phyloP scores from a whole-genome alignment of 1,284 basidiomycete species.

The Tilletiaria anomala region DNA sequence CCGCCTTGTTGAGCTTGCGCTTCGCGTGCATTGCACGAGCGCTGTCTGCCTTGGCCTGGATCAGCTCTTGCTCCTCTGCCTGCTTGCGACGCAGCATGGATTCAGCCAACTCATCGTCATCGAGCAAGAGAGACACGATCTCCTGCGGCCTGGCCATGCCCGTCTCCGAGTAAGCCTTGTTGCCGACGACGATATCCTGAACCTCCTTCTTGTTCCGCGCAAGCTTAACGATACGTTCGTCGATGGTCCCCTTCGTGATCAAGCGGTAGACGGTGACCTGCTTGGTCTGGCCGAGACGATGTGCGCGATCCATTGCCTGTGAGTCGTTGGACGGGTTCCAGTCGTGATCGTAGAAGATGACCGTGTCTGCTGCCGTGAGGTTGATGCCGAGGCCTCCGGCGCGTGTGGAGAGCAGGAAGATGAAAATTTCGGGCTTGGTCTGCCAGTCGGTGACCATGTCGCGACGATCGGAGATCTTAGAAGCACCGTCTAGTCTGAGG shows the following conservation, averaged over 20 bases:
- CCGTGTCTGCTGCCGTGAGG: constrained; percentile 73
- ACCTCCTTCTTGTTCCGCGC: constrained; percentile 35
- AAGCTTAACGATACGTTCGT: constrained; percentile 79
- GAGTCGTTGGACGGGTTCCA: constrained; percentile 94
- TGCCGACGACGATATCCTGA: constrained; percentile 97
- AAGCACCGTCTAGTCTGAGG: constrained; percentile 82
- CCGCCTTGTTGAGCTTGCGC: constrained; percentile 19
- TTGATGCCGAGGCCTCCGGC: constrained; percentile 98
- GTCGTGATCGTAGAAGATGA: constrained; percentile 96
- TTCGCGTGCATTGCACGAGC: constrained; percentile 32
- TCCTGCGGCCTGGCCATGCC: constrained; percentile 82
- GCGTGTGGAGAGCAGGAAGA: constrained; percentile 60
- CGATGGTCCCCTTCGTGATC: constrained; percentile 91
- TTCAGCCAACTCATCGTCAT: constrained; percentile 58
- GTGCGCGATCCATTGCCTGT: constrained; percentile 98
- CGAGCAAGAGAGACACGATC: constrained; percentile 85
- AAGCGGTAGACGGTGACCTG: constrained; percentile 98
- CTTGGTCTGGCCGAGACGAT: constrained; percentile 93
- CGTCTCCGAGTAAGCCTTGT: constrained; percentile 54
- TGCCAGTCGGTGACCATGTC: constrained; percentile 99
- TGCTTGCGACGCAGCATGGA: constrained; percentile 38
- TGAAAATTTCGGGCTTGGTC: constrained; percentile 54
- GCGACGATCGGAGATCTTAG: constrained; percentile 84
- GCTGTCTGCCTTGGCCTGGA: constrained; percentile 34
- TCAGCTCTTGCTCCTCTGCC: constrained; percentile 32